phyloP scores from a whole-genome alignment of 2,329 filamentous ascomycete species.

The Fusarium siculi region DNA sequence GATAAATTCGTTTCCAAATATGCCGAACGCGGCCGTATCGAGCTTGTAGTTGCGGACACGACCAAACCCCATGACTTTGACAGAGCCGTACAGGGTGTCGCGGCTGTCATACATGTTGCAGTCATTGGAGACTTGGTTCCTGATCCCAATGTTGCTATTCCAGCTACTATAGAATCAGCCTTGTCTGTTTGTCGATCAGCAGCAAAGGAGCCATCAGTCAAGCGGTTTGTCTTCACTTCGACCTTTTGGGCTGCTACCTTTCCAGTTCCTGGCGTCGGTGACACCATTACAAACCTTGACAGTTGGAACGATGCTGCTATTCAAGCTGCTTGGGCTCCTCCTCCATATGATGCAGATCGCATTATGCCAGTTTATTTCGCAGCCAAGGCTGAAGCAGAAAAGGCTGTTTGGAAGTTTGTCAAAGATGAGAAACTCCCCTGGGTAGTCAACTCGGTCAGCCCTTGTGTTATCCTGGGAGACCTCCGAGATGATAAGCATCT shows the following conservation, averaged over 20 bases:
- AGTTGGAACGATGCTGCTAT: conserved; percentile 30
- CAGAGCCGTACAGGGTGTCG: conserved; percentile 17
- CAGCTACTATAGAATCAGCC: conserved; percentile 18
- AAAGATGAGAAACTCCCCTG: conserved; percentile 18
- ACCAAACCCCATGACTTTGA: conserved; percentile 22
- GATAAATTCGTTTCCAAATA: conserved; percentile 1
- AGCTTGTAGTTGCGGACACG: conserved; percentile 26
- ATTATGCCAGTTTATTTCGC: conserved; percentile 19
- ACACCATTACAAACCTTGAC: conserved; percentile 21
- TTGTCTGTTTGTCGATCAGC: conserved; percentile 26
- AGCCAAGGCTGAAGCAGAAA: conserved; percentile 26
- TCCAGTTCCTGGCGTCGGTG: neutral
- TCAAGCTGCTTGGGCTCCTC: conserved; percentile 26
- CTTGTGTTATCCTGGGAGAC: conserved; percentile 29
- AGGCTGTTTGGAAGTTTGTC: conserved; percentile 32
- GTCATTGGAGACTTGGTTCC: conserved; percentile 17
- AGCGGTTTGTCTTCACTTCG: conserved; percentile 33
- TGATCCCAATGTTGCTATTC: conserved; percentile 29
- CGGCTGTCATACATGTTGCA: conserved; percentile 32
- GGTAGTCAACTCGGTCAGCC: conserved; percentile 35
- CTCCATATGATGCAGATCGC: conserved; percentile 14
- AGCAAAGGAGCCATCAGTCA: conserved; percentile 12
- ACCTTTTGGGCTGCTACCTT: conserved; percentile 31
- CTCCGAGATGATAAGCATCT: conserved; percentile 24
- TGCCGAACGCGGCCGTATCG: conserved; percentile 7